These are phyloP conservation scores for Candida railenensis DNA, from an alignment of 805 yeast genomes.

Conservation along the genomic window DNA sequence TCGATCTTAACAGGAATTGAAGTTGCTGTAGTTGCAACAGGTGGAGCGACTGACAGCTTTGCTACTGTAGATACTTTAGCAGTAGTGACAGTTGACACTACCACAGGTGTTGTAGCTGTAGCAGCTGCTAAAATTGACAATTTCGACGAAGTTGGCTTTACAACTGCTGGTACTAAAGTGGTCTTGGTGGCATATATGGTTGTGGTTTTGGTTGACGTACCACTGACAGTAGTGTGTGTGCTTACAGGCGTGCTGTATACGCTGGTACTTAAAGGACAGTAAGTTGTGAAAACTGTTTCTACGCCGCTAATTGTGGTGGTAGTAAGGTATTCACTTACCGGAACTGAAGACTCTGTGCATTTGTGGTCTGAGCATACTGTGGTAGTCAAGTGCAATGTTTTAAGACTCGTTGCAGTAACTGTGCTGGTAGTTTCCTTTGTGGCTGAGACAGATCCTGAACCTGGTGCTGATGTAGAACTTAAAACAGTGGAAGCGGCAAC, in stretches of 20 bases:
- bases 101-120: conserved; percentile 10
- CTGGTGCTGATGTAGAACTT: conserved; percentile 9
- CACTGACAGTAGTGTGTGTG: conserved; percentile 17
- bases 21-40: conserved; percentile 10
- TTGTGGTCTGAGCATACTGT: conserved; percentile 27
- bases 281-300: conserved; percentile 24
- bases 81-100: conserved; percentile 9
- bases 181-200: conserved; percentile 24
- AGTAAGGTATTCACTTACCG: conserved; percentile 29
- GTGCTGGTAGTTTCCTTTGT: conserved; percentile 8
- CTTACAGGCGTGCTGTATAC: background rate
- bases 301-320: conserved; percentile 24
- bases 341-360: conserved; percentile 17
- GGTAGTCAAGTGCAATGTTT: conserved; percentile 21
- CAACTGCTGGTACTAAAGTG: conserved; percentile 27
- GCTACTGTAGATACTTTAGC: conserved; percentile 20
- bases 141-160: conserved; percentile 26
- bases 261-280: conserved; percentile 15
- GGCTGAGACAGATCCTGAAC: conserved; percentile 9
- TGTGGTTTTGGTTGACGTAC: conserved; percentile 18
- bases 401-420: conserved; percentile 17
- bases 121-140: conserved; percentile 7
- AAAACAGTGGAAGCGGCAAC: conserved; percentile 13
- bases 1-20: conserved; percentile 14
- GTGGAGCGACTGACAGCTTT: conserved; percentile 16